Evolutionary conservation across 192 early-diverging fungal genomes (phyloP).

Genomic region (Gamsiella multidivaricata): DNA sequence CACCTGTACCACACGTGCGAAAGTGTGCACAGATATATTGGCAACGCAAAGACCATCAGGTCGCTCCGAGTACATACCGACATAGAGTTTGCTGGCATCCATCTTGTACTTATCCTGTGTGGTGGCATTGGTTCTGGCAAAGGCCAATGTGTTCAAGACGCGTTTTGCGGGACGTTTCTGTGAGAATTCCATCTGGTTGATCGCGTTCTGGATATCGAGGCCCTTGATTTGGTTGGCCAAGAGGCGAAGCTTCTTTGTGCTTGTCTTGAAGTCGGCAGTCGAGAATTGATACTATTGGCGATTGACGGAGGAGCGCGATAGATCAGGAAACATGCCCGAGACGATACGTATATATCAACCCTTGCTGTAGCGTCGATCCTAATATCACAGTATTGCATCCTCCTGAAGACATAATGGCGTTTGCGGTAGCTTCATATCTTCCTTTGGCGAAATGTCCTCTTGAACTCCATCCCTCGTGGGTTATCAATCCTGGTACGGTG

Average conservation of each 20-base stretch:
- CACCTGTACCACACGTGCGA: too few species aligned
- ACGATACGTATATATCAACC: too few species aligned
- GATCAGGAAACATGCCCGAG: neutral
- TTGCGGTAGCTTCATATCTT: too few species aligned
- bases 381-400: too few species aligned
- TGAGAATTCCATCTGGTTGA: constrained; percentile 83
- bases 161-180: constrained; percentile 71
- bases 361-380: too few species aligned
- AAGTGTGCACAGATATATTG: too few species aligned
- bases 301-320: neutral
- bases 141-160: constrained; percentile 73
- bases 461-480: too few species aligned
- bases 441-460: too few species aligned
- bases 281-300: constrained; percentile 69
- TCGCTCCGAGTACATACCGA: constrained; percentile 54
- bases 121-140: constrained; percentile 74
- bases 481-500: too few species aligned
- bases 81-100: constrained; percentile 68
- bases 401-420: too few species aligned
- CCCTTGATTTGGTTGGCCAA: constrained; percentile 77
- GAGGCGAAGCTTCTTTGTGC: constrained; percentile 77
- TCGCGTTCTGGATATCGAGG: constrained; percentile 75
- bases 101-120: constrained; percentile 68
- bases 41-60: neutral
- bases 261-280: constrained; percentile 75